These are phyloP conservation scores for Cornus suecica DNA, from an alignment of 148 eudicot species.

Conservation along the genomic window DNA sequence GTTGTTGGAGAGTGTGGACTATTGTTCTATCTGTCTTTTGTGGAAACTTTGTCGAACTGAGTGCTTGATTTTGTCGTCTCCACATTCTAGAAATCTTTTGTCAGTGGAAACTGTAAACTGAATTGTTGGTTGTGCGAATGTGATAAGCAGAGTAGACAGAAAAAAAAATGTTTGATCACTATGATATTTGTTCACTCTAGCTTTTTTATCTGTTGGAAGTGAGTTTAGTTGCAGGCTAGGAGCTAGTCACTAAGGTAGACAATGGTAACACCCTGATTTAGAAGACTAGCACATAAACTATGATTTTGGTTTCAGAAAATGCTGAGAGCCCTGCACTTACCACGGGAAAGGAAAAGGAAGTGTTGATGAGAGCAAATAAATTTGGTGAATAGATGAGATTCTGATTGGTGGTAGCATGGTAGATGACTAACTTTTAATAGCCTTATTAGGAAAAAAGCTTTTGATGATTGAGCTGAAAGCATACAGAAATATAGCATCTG, in stretches of 20 bases:
- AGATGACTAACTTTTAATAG: too few species aligned
- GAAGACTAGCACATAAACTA: background rate
- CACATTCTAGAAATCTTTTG: background rate
- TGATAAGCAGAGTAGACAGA: background rate
- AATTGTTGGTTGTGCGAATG: background rate
- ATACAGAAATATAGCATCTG: too few species aligned
- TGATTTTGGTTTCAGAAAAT: background rate
- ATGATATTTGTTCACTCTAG: background rate
- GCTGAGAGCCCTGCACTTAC: background rate
- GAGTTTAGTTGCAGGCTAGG: background rate
- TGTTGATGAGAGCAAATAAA: too few species aligned
- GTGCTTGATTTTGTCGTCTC: background rate
- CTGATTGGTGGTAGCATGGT: too few species aligned
- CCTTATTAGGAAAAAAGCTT: too few species aligned
- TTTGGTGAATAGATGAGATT: too few species aligned
- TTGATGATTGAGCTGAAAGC: too few species aligned
- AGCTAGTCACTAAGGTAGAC: background rate
- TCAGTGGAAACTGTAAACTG: background rate
- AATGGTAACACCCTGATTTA: background rate
- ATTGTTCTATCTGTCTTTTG: too few species aligned
- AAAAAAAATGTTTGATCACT: background rate
- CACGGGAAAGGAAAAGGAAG: too few species aligned
- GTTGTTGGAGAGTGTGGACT: background rate
- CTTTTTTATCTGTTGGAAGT: background rate
- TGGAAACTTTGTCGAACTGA: too few species aligned